phyloP scores from a whole-genome alignment of 2,329 filamentous ascomycete species.

The Alternaria sp. region DNA sequence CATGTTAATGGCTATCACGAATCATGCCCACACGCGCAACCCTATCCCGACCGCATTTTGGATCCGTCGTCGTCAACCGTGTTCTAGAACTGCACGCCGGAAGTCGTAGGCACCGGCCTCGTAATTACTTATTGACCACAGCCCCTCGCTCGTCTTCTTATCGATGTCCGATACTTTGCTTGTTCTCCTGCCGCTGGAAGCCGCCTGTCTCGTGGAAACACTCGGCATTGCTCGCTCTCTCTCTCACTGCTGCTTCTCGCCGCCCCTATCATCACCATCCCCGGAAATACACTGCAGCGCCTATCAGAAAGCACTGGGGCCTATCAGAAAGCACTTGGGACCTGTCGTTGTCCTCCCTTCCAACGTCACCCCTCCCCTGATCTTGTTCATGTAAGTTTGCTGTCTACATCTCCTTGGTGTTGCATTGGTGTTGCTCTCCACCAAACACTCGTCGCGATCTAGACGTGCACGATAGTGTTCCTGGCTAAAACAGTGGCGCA shows the following conservation, averaged over 20 bases:
- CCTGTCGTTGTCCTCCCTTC: slow-evolving; percentile 26
- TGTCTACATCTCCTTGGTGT: slow-evolving; percentile 9
- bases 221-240: slow-evolving; percentile 41
- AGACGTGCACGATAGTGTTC: slow-evolving; percentile 29
- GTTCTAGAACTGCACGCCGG: slow-evolving; percentile 38
- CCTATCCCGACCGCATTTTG: slow-evolving; percentile 35
- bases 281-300: slow-evolving; percentile 20
- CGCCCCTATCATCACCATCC: slow-evolving; percentile 22
- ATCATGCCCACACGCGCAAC: slow-evolving; percentile 39
- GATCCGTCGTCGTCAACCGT: slow-evolving; percentile 35
- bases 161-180: slow-evolving; percentile 26
- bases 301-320: background rate
- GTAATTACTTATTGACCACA: slow-evolving; percentile 38
- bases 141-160: slow-evolving; percentile 23
- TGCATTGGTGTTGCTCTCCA: background rate
- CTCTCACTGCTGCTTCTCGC: slow-evolving; percentile 11
- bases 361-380: slow-evolving; percentile 38
- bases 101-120: slow-evolving; percentile 22
- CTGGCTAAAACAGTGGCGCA: slow-evolving; percentile 49
- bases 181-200: slow-evolving; percentile 38
- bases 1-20: slow-evolving; percentile 42
- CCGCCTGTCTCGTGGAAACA: slow-evolving; percentile 42
- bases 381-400: slow-evolving; percentile 36
- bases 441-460: background rate
- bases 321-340: background rate